Evolutionary conservation across 495 filamentous ascomycete genomes (phyloP).

Genomic region (Neurospora sp.): DNA sequence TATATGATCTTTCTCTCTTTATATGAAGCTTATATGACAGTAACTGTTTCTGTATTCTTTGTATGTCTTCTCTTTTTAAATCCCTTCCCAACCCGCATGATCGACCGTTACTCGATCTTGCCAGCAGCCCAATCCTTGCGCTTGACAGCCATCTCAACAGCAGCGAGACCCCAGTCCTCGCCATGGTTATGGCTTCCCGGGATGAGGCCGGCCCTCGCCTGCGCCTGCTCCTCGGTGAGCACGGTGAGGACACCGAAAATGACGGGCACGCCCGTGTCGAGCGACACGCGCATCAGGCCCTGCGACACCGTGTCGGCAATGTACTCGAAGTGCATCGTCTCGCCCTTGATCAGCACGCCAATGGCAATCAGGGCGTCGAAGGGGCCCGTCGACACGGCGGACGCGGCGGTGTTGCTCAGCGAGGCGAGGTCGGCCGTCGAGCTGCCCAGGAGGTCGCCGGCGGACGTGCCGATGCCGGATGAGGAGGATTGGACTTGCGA

Average conservation of each 20-base stretch:
- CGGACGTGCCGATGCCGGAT: conserved; percentile 48
- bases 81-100: not conserved
- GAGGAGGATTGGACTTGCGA: conserved; percentile 77
- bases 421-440: conserved; percentile 53
- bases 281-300: conserved; percentile 85
- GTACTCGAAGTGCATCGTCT: conserved; percentile 98
- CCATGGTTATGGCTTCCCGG: conserved; percentile 66
- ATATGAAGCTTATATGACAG: not conserved
- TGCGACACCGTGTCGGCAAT: conserved; percentile 85
- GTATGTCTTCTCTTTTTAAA: not conserved
- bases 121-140: conserved; percentile 57
- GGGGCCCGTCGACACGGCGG: conserved; percentile 38
- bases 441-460: conserved; percentile 68
- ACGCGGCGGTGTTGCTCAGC: conserved; percentile 11
- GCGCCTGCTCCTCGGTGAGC: conserved; percentile 76
- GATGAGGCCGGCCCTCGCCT: conserved; percentile 71
- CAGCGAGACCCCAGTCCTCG: conserved; percentile 75
- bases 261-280: conserved; percentile 80
- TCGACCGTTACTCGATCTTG: conserved; percentile 35
- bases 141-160: conserved; percentile 66
- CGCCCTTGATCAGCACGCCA: conserved; percentile 93
- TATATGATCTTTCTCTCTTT: not conserved
- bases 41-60: not conserved
- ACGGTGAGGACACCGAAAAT: conserved; percentile 91
- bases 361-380: conserved; percentile 95